Evolutionary conservation across 2,329 filamentous ascomycete genomes (phyloP).

Genomic region (Fusarium succisae): DNA sequence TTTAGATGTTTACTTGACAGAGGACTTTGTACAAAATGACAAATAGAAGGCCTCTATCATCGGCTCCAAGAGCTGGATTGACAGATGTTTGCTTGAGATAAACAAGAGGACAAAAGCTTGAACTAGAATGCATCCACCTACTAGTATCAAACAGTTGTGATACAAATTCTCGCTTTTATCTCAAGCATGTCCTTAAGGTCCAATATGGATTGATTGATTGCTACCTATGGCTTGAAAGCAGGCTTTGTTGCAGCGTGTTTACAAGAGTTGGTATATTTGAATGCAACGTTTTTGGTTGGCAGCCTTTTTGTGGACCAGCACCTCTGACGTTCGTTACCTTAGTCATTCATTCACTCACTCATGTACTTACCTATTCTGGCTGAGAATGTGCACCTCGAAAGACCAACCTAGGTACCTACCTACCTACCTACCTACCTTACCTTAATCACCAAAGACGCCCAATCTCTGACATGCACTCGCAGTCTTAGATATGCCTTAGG

Average conservation of each 20-base stretch:
- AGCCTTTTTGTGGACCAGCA: background rate
- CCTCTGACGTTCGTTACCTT: background rate
- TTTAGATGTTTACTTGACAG: constrained; percentile 1
- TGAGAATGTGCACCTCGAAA: constrained; percentile 7
- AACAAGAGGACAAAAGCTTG: background rate
- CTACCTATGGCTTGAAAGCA: background rate
- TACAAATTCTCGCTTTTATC: background rate
- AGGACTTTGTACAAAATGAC: constrained; percentile 6
- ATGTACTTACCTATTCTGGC: background rate
- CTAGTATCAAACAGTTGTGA: background rate
- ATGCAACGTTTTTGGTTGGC: background rate
- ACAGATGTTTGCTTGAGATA: background rate
- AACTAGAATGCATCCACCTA: background rate
- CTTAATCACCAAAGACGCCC: constrained; percentile 17
- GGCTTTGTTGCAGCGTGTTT: background rate
- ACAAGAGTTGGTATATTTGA: background rate
- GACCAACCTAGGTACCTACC: background rate
- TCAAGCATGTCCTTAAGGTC: background rate
- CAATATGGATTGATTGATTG: too few relatives aligned
- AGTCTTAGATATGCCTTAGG: background rate
- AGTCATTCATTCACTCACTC: background rate
- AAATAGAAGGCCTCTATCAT: constrained; percentile 12
- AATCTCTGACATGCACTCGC: background rate
- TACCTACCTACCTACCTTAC: background rate
- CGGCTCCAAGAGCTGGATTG: background rate